Conservation (phyloP, 768 basidiomycete genomes). For the Tricholoma matsutake region DNA sequence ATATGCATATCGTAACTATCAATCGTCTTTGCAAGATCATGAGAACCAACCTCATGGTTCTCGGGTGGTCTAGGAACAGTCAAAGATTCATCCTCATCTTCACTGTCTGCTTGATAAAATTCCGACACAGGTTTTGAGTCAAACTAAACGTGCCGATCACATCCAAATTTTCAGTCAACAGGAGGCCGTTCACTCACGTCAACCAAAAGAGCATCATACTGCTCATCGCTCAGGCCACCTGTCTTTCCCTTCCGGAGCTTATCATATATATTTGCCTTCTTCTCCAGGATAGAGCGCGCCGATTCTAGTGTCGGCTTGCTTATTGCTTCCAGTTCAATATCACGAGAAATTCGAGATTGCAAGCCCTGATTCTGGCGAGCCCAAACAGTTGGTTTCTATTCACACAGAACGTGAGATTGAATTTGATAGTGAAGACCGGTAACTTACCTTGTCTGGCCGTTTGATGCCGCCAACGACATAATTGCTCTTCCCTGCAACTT, state of each 20-base stretch:
- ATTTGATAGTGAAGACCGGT: not conserved
- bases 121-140: conserved; percentile 52
- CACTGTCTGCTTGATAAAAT: conserved; percentile 64
- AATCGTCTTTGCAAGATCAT: not conserved
- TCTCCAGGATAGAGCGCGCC: conserved; percentile 65
- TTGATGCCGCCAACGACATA: conserved; percentile 60
- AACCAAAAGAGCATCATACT: conserved; percentile 69
- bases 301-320: conserved; percentile 71
- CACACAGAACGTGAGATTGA: conserved; percentile 37
- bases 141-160: conserved; percentile 43
- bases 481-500: conserved; percentile 53
- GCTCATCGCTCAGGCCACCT: conserved; percentile 71
- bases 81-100: conserved; percentile 77
- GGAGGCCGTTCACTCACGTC: conserved; percentile 53
- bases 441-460: conserved; percentile 65
- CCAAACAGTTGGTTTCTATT: conserved; percentile 85
- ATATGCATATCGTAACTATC: conserved; percentile 1
- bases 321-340: conserved; percentile 67
- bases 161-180: not conserved
- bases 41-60: conserved; percentile 37
- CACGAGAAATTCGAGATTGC: conserved; percentile 55
- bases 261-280: conserved; percentile 80
- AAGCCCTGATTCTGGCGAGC: conserved; percentile 74
- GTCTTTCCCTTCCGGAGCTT: conserved; percentile 75
- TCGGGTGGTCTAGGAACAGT: conserved; percentile 48